A percentile compares a stretch with the other conserved stretches of the same genome.
phyloP scores from a whole-genome alignment of 192 early-diverging fungal genomes.

The Chytriomyces confervae region DNA sequence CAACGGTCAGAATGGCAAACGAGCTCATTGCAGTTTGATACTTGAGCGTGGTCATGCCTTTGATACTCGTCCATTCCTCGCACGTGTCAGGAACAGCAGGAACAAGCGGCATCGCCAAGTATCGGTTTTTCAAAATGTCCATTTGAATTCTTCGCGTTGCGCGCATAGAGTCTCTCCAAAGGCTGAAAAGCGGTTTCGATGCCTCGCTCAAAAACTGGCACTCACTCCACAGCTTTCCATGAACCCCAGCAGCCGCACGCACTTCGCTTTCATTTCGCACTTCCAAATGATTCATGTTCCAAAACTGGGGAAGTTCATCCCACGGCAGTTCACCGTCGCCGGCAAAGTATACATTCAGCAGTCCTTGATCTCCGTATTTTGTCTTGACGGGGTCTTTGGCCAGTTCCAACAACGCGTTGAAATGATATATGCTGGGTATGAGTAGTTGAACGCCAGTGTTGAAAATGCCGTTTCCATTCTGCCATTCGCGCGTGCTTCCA shows the following conservation, averaged over 20 bases:
- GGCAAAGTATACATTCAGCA: slow-evolving; percentile 22
- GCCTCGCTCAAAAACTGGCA: slow-evolving; percentile 5
- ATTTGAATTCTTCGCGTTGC: not conserved
- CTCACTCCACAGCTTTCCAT: slow-evolving; percentile 26
- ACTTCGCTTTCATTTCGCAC: slow-evolving; percentile 6
- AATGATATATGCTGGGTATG: slow-evolving; percentile 12
- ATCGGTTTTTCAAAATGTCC: not conserved
- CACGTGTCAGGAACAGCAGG: slow-evolving; percentile 9
- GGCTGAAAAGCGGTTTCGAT: not conserved
- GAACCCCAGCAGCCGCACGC: not conserved
- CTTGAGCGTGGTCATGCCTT: not conserved
- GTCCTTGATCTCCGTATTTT: slow-evolving; percentile 22
- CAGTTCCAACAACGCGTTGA: not conserved
- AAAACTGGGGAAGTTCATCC: slow-evolving; percentile 5
- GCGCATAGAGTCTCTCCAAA: not conserved
- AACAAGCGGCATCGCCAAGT: not conserved
- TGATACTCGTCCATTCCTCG: not conserved
- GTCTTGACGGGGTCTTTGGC: slow-evolving; percentile 8
- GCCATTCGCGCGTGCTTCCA: slow-evolving; percentile 22
- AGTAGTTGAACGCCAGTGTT: slow-evolving; percentile 27
- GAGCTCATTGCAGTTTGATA: not conserved
- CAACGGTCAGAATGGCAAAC: not conserved
- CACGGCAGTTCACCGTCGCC: not conserved
- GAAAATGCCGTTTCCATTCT: slow-evolving; percentile 25
- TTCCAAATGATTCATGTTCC: slow-evolving; percentile 23